These are phyloP conservation scores for Amanita fuliginea DNA, from an alignment of 768 basidiomycete genomes.

Conservation along the genomic window DNA sequence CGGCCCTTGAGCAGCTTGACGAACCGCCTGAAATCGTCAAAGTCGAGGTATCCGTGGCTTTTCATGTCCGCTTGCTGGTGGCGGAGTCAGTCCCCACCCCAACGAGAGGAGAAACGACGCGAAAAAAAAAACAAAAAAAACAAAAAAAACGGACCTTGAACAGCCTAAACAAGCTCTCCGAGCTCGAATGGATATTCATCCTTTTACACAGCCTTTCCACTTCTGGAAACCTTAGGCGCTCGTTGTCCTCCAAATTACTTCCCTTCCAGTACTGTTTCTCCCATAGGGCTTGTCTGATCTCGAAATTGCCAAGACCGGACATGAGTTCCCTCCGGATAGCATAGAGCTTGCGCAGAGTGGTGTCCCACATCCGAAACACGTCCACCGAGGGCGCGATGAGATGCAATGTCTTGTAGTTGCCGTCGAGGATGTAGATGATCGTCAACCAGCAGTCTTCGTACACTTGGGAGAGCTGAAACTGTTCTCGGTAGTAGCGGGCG, in stretches of 20 bases:
- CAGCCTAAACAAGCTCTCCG: conserved; percentile 39
- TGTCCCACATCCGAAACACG: conserved; percentile 38
- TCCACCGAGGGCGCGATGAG: conserved; percentile 58
- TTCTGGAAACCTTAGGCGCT: conserved; percentile 58
- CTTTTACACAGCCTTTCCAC: conserved; percentile 61
- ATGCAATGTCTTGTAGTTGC: conserved; percentile 78
- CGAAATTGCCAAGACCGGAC: conserved; percentile 52
- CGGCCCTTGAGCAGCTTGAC: conserved; percentile 78
- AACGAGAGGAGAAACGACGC: neutral
- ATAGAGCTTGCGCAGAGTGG: conserved; percentile 52
- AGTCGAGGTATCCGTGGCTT: conserved; percentile 54
- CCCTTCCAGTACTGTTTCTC: conserved; percentile 77
- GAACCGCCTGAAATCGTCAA: conserved; percentile 70
- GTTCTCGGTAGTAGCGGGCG: conserved; percentile 59
- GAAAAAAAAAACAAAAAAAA: no score
- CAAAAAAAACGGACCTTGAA: conserved; percentile 38
- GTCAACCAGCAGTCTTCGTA: conserved; percentile 74
- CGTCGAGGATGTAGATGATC: conserved; percentile 70
- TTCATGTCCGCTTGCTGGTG: conserved; percentile 55
- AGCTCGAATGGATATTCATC: conserved; percentile 51
- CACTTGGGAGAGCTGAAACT: conserved; percentile 52
- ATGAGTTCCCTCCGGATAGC: conserved; percentile 60
- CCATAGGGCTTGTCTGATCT: conserved; percentile 62
- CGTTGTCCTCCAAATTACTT: conserved; percentile 50
- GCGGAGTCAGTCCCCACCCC: neutral